Evolutionary conservation across 176 grass and related monocot species (phyloP).

Genomic region (Alloteropsis semialata): DNA sequence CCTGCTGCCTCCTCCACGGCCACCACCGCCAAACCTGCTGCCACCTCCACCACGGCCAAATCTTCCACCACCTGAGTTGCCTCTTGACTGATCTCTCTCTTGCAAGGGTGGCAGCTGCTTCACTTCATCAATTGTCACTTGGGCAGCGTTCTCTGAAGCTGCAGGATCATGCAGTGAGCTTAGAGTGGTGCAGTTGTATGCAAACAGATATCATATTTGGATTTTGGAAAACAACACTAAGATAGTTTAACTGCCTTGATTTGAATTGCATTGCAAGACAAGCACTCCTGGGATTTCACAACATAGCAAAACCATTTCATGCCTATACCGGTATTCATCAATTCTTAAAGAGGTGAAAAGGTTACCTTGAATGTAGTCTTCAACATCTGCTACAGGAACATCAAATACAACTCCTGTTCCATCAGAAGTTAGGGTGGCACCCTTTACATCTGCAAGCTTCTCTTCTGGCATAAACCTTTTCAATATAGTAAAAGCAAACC

Average conservation of each 20-base stretch:
- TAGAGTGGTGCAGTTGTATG: neutral
- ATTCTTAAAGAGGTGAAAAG: neutral
- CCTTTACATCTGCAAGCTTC: conserved; percentile 65
- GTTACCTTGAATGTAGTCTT: conserved; percentile 75
- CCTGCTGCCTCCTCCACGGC: conserved; percentile 38
- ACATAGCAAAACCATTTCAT: neutral
- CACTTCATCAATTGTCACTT: conserved; percentile 71
- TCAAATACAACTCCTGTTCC: conserved; percentile 88
- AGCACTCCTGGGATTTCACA: neutral
- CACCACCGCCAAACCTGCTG: conserved; percentile 42
- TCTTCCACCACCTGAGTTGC: conserved; percentile 33
- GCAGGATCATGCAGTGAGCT: neutral
- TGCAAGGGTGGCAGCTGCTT: conserved; percentile 76
- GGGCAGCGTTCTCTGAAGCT: conserved; percentile 62
- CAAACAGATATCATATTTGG: neutral
- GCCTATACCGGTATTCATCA: neutral
- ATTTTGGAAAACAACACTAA: neutral
- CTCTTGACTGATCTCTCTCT: conserved; percentile 60
- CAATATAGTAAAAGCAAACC: conserved; percentile 73
- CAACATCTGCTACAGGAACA: conserved; percentile 80
- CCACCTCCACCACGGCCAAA: conserved; percentile 48
- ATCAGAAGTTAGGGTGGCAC: conserved; percentile 71
- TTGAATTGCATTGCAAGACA: neutral
- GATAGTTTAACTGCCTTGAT: neutral
- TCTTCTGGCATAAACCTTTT: conserved; percentile 90